Evolutionary conservation across 306 rosid species (phyloP).

Genomic region (Hippophae rhamnoides): DNA sequence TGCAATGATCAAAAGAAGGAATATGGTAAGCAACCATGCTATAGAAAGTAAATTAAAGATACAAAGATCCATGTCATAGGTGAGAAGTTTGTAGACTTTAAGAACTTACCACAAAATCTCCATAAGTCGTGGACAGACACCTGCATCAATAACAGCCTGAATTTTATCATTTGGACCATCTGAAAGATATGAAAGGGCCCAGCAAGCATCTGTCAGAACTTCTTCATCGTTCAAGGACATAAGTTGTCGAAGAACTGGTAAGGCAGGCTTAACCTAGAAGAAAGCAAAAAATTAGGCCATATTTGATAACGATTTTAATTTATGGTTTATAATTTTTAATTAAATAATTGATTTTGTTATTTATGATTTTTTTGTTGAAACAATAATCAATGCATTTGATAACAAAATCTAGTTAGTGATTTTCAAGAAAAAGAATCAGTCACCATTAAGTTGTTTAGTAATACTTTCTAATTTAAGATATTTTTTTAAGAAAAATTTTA

Average conservation of each 20-base stretch:
- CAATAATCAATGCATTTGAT: too few species aligned
- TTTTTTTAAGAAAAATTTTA: too few species aligned
- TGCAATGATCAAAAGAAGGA: neutral
- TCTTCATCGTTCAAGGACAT: slow-evolving; percentile 46
- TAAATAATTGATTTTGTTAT: too few species aligned
- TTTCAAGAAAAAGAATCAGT: too few species aligned
- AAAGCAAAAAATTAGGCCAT: slow-evolving; percentile 4
- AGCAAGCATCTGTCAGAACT: slow-evolving; percentile 50
- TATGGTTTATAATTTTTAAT: too few species aligned
- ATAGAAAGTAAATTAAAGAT: neutral
- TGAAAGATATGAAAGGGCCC: slow-evolving; percentile 65
- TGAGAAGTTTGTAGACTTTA: neutral
- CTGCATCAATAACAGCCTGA: slow-evolving; percentile 55
- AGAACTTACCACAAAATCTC: slow-evolving; percentile 45
- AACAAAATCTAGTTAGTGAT: too few species aligned
- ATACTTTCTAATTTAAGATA: too few species aligned
- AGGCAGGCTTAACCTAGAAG: slow-evolving; percentile 50
- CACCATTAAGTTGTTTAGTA: too few species aligned
- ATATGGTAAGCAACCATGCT: neutral
- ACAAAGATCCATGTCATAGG: neutral
- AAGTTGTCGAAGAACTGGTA: slow-evolving; percentile 45
- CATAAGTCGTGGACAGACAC: slow-evolving; percentile 47
- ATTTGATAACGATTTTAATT: too few species aligned
- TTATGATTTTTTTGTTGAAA: too few species aligned
- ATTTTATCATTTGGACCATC: slow-evolving; percentile 47